phyloP scores from a whole-genome alignment of 192 early-diverging fungal genomes.

The Podila verticillata region DNA sequence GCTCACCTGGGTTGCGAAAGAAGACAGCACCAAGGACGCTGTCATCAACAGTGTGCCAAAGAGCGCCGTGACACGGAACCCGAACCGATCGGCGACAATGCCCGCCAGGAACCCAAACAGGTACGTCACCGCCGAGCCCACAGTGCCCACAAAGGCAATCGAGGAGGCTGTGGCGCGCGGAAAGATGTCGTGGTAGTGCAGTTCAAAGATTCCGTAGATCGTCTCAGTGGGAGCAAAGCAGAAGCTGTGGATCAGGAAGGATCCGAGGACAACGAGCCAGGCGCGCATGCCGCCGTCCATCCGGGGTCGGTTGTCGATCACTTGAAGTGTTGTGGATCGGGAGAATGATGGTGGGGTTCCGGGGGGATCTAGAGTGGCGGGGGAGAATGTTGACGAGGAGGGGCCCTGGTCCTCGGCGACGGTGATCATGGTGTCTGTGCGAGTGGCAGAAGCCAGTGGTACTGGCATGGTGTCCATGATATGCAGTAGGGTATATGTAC shows the following conservation, averaged over 20 bases:
- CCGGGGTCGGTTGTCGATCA: background rate
- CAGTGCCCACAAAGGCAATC: conserved; percentile 42
- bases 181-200: conserved; percentile 49
- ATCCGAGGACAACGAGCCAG: conserved; percentile 54
- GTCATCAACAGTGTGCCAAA: conserved; percentile 57
- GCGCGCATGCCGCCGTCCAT: conserved; percentile 55
- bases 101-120: conserved; percentile 40
- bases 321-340: background rate
- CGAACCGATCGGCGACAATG: conserved; percentile 54
- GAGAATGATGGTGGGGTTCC: background rate
- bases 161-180: conserved; percentile 45
- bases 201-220: conserved; percentile 54
- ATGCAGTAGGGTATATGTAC: background rate
- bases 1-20: conserved; percentile 55
- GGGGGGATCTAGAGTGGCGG: background rate
- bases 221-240: conserved; percentile 54
- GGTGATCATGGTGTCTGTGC: background rate
- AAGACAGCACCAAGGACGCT: conserved; percentile 54
- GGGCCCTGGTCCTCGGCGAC: background rate
- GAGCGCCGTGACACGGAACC: conserved; percentile 57
- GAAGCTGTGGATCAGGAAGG: conserved; percentile 50
- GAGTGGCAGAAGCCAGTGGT: background rate
- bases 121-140: conserved; percentile 34
- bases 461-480: background rate
- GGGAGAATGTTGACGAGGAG: background rate